Base-by-base conservation (phyloP, 257 asterid genomes). In the Solanum neorickii region DNA sequence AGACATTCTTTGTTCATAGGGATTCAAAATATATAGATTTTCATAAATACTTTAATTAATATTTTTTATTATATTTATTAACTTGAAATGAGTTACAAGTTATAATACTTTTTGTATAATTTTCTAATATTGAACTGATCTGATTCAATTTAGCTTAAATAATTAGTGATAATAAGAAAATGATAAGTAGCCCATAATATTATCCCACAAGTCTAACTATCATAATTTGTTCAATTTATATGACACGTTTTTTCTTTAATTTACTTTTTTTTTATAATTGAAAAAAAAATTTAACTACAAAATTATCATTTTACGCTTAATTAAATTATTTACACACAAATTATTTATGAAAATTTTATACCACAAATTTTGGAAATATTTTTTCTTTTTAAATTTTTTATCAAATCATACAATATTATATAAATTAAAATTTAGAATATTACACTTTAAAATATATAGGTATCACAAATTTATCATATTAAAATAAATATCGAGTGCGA, bases 1-100 rank as follows among this genome's bases (percentile, higher is more conserved):
- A 9, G 4, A 16, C 2, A 3, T 9, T 70, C 9, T 70, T 16
- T 33, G 1, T 0, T 33, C 1, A 0, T 70, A 1, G 0, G 8
- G 14, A 70, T 70, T 14, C 6, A 69, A 69, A 29, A 0, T 15
- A 9, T 29, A 4, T 29, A 69, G 3, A 69, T 69, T 27, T 25
- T 12, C 3, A 66, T 0, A 9, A 29, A 70, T 9, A 70, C 18
- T 33, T 8, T 70, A 8, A 31, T 4, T 33, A 9, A 72, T 8
- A 70, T 70, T 0, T 7, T 31, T 31, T 16, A 18, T 9, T 12
- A 70, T 33, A 33, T 68, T 68, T 33, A 33, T 68, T 68, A 3
- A 68, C 39, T 9, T 68, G 20, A 13, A 13, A 68, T 16, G 2
- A 29, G 12, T 68, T 14, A 5, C 35, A 5, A 65, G 3, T 25